These are phyloP conservation scores for Chaetothyriales sp. DNA, from an alignment of 2,329 filamentous ascomycete species.

Conservation along the genomic window DNA sequence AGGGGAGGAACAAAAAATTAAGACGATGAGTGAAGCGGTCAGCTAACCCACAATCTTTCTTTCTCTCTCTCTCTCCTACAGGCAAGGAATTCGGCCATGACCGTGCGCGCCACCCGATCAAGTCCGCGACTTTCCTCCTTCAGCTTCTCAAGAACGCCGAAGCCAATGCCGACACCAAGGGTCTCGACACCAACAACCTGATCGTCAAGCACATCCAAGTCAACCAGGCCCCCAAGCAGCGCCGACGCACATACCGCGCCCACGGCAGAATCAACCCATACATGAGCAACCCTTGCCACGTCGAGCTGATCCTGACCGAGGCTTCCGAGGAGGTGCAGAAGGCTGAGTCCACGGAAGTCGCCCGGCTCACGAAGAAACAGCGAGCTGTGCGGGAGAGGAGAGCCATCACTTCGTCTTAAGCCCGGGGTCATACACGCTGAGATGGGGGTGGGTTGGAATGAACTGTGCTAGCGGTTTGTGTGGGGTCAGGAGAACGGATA, in stretches of 20 bases:
- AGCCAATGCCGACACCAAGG: conserved; percentile 93
- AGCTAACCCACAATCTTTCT: background rate
- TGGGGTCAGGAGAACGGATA: background rate
- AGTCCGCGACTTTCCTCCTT: conserved; percentile 97
- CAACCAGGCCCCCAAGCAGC: conserved; percentile 99
- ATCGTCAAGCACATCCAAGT: conserved; percentile 99
- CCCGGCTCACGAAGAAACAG: conserved; percentile 79
- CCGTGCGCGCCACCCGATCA: conserved; percentile 96
- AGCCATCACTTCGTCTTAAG: conserved; percentile 39
- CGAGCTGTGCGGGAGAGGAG: conserved; percentile 53
- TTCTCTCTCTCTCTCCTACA: conserved; percentile 28
- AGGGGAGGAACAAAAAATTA: too few relatives aligned
- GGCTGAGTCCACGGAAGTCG: conserved; percentile 48
- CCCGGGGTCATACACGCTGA: too few relatives aligned
- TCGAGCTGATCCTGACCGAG: conserved; percentile 98
- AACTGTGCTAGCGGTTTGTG: background rate
- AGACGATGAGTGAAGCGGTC: background rate
- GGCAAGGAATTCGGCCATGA: conserved; percentile 98
- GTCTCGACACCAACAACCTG: conserved; percentile 91
- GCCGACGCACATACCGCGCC: conserved; percentile 97
- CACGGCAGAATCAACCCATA: conserved; percentile 99
- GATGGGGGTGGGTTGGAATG: background rate
- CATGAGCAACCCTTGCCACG: conserved; percentile 99
- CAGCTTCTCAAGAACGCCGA: conserved; percentile 95
- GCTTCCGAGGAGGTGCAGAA: conserved; percentile 92